Evolutionary conservation across 1,284 basidiomycete genomes (phyloP).

Genomic region (Trichosporon coremiiforme): DNA sequence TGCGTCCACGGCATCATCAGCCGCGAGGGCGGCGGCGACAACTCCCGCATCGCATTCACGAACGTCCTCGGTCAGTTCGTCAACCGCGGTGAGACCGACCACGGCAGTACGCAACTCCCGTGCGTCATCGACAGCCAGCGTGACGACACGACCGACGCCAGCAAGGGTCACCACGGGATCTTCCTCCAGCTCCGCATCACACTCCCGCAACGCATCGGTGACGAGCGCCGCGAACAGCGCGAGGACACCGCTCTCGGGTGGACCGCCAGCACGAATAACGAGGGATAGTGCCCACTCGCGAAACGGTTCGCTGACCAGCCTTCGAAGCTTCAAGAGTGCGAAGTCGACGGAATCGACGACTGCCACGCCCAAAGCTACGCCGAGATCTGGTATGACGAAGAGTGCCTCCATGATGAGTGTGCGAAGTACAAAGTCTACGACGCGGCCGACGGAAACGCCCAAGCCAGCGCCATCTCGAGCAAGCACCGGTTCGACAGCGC

Average conservation of each 20-base stretch:
- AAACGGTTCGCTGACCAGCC: not conserved
- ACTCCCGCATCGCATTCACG: not conserved
- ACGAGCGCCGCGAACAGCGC: slow-evolving; percentile 11
- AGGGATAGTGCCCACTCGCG: slow-evolving; percentile 17
- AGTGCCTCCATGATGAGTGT: slow-evolving; percentile 15
- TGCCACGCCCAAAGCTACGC: not conserved
- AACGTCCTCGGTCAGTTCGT: not conserved
- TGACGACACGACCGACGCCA: not conserved
- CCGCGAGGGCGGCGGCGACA: not conserved
- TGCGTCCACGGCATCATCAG: slow-evolving; percentile 12
- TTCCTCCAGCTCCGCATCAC: not conserved
- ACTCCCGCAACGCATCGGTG: slow-evolving; percentile 5
- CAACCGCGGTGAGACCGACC: not conserved
- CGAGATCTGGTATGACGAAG: slow-evolving; percentile 11
- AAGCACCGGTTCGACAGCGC: not conserved
- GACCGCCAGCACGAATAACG: slow-evolving; percentile 1
- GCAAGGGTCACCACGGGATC: not conserved
- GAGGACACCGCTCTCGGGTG: not conserved
- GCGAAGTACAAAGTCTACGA: not conserved
- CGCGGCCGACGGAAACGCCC: slow-evolving; percentile 6
- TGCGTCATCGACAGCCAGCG: slow-evolving; percentile 3
- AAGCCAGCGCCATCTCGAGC: slow-evolving; percentile 5
- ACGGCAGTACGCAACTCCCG: not conserved
- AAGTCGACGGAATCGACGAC: not conserved
- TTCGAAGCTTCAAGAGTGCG: not conserved